These are phyloP conservation scores for Trichocomaceae sp. DNA, from an alignment of 2,329 filamentous ascomycete species.

Conservation along the genomic window DNA sequence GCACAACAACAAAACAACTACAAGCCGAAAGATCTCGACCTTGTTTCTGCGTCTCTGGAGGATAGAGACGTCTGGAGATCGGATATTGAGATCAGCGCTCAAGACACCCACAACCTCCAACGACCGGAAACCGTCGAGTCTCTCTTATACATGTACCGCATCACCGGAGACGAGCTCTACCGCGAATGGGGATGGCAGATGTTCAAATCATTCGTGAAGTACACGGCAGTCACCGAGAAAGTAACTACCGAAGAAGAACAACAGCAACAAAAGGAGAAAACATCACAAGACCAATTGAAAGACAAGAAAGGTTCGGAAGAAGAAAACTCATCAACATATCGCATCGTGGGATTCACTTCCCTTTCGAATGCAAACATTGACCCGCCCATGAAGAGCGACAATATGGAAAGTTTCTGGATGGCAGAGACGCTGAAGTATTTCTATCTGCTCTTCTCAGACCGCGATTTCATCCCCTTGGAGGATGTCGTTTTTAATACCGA, in stretches of 20 bases:
- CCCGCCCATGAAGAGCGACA: conserved; percentile 67
- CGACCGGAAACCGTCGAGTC: conserved; percentile 95
- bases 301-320: neutral
- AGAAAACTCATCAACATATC: conserved; percentile 12
- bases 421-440: conserved; percentile 98
- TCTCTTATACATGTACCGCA: conserved; percentile 97
- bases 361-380: conserved; percentile 66
- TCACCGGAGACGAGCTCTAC: conserved; percentile 83
- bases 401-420: conserved; percentile 99
- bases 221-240: conserved; percentile 71
- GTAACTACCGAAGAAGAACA: conserved; percentile 25
- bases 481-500: conserved; percentile 93
- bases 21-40: conserved; percentile 23
- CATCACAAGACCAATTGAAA: neutral
- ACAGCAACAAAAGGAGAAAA: neutral
- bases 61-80: conserved; percentile 53
- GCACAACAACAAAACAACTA: neutral
- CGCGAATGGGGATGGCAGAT: conserved; percentile 98
- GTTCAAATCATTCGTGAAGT: conserved; percentile 83
- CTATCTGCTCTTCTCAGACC: conserved; percentile 83
- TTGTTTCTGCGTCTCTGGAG: conserved; percentile 31
- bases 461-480: conserved; percentile 75
- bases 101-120: conserved; percentile 89
- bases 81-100: conserved; percentile 72
- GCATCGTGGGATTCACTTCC: conserved; percentile 65